Evolutionary conservation across 2,329 filamentous ascomycete species (phyloP), one percentile per base, ranked within the genome.

Genomic region (Biscogniauxia mediterranea): DNA sequence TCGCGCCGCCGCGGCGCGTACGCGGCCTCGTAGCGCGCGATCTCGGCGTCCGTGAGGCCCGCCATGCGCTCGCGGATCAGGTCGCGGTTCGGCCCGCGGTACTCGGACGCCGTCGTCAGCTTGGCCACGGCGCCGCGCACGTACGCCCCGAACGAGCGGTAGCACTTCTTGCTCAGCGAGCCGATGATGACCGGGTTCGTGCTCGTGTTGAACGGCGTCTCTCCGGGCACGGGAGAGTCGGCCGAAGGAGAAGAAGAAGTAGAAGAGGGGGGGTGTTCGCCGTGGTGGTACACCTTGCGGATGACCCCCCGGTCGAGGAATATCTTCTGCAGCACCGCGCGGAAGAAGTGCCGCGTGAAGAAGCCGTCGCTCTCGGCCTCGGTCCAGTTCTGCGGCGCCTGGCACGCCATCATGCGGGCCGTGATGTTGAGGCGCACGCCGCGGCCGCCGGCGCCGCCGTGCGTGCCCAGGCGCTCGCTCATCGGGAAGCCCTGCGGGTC

Each of bases 371-470:
- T 96, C 63, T 97, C 93, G 26, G 83, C 80, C 23, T 82, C 80
- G 1, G 90, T 90, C 95, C 95, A 99, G 78, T 99, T 99, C 62
- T 88, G 83, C 1, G 95, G 93, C 7, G 95, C 95, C 78, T 99
- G 95, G 55, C 96, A 93, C 2, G 94, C 94, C 94, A 98, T 97
- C 90, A 97, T 97, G 52, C 95, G 87, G 0, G 95, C 93, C 3
- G 95, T 99, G 72, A 98, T 97, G 76, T 99, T 98, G 60, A 98
- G 82, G 23, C 91, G 85, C 54, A 98, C 82, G 2, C 93, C 26
- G 26, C 26, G 4, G 8, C 26, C 8, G 26, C 28, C 92, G 8
- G 81, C 80, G 17, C 77, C 79, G 20, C 80, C 75, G 68, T 89
- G 84, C 3, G 75, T 85, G 76, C 71, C 82, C 55, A 97, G 80